phyloP scores from a whole-genome alignment of 176 grass and related monocot species.

The Thalia dealbata region DNA sequence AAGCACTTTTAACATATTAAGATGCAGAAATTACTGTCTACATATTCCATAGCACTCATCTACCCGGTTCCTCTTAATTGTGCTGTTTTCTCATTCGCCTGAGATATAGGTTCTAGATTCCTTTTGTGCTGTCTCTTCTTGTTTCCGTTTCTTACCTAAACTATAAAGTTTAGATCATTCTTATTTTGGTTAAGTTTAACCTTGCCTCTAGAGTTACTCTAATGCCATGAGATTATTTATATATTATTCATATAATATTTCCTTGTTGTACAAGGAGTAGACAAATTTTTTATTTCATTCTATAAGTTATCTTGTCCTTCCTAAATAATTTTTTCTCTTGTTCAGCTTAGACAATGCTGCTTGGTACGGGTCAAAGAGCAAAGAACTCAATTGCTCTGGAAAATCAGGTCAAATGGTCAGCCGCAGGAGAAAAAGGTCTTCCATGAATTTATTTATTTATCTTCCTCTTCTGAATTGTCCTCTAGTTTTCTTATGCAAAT shows the following conservation, averaged over 20 bases:
- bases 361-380: conserved; percentile 55
- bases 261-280: background rate
- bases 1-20: too few species aligned
- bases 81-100: too few species aligned
- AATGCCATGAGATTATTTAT: background rate
- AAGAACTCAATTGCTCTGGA: conserved; percentile 63
- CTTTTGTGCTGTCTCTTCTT: too few species aligned
- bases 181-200: too few species aligned
- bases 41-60: too few species aligned
- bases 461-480: background rate
- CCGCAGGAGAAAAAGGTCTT: conserved; percentile 49
- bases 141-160: too few species aligned
- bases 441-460: conserved; percentile 14
- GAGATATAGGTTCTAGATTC: too few species aligned
- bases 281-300: background rate
- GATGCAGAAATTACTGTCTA: too few species aligned
- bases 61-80: too few species aligned
- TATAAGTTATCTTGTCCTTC: background rate
- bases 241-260: background rate
- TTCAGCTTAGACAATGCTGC: conserved; percentile 71
- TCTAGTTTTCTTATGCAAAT: background rate
- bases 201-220: background rate
- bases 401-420: conserved; percentile 32
- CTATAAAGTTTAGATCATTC: too few species aligned
- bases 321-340: conserved; percentile 10